phyloP scores from a whole-genome alignment of 169 alveolate species.

The Perkinsus chesapeaki region DNA sequence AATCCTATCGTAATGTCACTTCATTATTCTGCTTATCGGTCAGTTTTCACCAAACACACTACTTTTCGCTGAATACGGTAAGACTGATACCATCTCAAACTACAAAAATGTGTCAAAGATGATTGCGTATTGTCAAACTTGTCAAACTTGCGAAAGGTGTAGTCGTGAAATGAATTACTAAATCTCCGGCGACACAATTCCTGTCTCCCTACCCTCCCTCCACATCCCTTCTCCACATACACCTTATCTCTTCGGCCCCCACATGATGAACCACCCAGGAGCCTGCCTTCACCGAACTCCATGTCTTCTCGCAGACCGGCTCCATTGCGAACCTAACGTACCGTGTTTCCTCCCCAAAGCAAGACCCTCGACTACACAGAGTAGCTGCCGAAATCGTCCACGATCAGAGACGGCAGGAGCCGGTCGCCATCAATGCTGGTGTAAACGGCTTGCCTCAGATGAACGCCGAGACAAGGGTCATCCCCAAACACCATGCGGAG shows the following conservation, averaged over 20 bases:
- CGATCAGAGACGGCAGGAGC: not conserved
- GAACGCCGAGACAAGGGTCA: constrained; percentile 3
- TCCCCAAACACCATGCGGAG: constrained; percentile 10
- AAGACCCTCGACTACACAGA: not conserved
- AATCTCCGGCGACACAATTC: too few relatives aligned
- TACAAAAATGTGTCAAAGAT: too few relatives aligned
- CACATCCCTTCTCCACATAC: not conserved
- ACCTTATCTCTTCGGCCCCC: not conserved
- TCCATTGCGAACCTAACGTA: not conserved
- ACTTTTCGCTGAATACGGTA: too few relatives aligned
- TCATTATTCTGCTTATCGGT: too few relatives aligned
- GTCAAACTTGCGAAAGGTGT: too few relatives aligned
- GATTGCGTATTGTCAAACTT: too few relatives aligned
- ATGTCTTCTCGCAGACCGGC: not conserved
- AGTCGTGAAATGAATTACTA: too few relatives aligned
- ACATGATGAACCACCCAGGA: constrained; percentile 12
- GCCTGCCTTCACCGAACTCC: not conserved
- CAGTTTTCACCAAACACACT: too few relatives aligned
- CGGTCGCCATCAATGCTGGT: not conserved
- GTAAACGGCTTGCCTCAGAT: constrained; percentile 1
- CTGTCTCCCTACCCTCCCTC: not conserved
- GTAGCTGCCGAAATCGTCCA: constrained; percentile 8
- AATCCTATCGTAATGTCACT: too few relatives aligned
- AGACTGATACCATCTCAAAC: too few relatives aligned
- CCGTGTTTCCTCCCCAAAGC: not conserved